Evolutionary conservation across 2,329 filamentous ascomycete species (phyloP).

Genomic region (Colletotrichum shisoi): DNA sequence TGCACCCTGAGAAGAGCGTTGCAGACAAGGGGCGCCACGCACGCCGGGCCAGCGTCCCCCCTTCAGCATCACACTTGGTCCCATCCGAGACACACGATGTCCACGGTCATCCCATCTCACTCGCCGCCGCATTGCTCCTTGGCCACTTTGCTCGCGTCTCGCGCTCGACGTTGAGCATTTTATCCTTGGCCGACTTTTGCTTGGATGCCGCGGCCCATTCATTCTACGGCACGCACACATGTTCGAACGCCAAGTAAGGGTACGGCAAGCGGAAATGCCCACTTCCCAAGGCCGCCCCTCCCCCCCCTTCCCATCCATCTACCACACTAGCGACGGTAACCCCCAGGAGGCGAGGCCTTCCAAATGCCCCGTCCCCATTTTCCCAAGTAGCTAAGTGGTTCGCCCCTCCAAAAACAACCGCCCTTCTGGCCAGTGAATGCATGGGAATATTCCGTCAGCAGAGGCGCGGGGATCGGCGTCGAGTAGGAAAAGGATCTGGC

Average conservation of each 20-base stretch:
- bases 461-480: slow-evolving; percentile 23
- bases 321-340: slow-evolving; percentile 8
- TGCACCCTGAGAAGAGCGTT: neutral
- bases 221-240: neutral
- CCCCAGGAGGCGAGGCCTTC: slow-evolving; percentile 29
- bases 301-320: neutral
- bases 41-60: slow-evolving; percentile 32
- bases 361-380: slow-evolving; percentile 11
- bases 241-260: slow-evolving; percentile 22
- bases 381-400: slow-evolving; percentile 5
- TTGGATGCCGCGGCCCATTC: slow-evolving; percentile 9
- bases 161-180: slow-evolving; percentile 21
- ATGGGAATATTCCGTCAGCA: slow-evolving; percentile 25
- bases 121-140: slow-evolving; percentile 18
- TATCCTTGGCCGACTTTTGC: neutral
- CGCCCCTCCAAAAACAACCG: slow-evolving; percentile 2
- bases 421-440: slow-evolving; percentile 22
- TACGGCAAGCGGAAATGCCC: slow-evolving; percentile 29
- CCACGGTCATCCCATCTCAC: slow-evolving; percentile 31
- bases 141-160: slow-evolving; percentile 27
- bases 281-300: slow-evolving; percentile 8
- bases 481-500: neutral
- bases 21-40: slow-evolving; percentile 14
- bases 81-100: slow-evolving; percentile 33
- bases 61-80: slow-evolving; percentile 14